Conservation (phyloP, 176 grass and related monocot species). For the Musa troglodytarum region DNA sequence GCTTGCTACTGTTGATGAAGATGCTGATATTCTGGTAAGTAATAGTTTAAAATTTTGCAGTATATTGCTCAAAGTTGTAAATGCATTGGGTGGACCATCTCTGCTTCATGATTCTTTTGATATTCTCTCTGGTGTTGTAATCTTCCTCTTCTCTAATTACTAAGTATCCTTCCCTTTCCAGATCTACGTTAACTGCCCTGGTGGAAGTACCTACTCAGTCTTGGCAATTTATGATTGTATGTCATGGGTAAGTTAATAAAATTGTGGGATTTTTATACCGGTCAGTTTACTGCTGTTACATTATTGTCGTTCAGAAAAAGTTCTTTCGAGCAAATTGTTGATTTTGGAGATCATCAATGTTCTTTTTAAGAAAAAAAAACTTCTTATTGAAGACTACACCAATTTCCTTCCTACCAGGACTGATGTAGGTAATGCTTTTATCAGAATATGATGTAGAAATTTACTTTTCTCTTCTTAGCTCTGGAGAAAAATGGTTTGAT, state of each 20-base stretch:
- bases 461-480: no score
- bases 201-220: slow-evolving; percentile 84
- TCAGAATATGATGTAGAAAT: no score
- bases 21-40: slow-evolving; percentile 74
- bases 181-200: slow-evolving; percentile 84
- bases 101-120: not conserved
- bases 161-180: slow-evolving; percentile 29
- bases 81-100: no score
- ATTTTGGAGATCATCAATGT: no score
- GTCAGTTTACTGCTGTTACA: no score
- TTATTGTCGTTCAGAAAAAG: no score
- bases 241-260: slow-evolving; percentile 56
- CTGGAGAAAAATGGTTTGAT: no score
- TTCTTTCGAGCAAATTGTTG: no score
- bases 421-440: no score
- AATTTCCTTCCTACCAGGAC: no score
- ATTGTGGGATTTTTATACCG: not conserved
- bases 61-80: not conserved
- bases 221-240: slow-evolving; percentile 96
- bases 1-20: slow-evolving; percentile 73
- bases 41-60: not conserved
- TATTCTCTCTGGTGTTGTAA: not conserved
- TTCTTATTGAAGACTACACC: no score
- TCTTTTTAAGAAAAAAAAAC: no score
- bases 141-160: slow-evolving; percentile 20